Evolutionary conservation across 2,329 filamentous ascomycete species (phyloP).

Genomic region (Pseudonectria foliicola): DNA sequence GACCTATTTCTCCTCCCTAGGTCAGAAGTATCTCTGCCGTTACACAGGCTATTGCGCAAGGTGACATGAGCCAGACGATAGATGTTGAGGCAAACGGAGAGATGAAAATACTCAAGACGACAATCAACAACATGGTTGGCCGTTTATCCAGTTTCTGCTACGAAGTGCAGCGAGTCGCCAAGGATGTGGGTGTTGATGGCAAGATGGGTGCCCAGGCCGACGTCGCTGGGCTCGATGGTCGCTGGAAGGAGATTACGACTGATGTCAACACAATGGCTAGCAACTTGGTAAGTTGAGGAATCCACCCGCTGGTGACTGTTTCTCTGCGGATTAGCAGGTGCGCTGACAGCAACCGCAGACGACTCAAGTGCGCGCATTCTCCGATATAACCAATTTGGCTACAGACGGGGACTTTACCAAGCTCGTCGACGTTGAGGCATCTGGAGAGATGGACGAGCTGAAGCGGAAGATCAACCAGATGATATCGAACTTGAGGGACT

Average conservation of each 20-base stretch:
- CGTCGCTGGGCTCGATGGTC: constrained; percentile 82
- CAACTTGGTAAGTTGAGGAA: constrained; percentile 43
- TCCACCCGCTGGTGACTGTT: background rate
- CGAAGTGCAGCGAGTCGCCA: constrained; percentile 89
- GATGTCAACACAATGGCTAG: constrained; percentile 91
- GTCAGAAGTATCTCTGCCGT: constrained; percentile 90
- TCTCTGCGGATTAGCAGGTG: constrained; percentile 1
- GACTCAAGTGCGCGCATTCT: constrained; percentile 94
- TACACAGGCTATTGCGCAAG: constrained; percentile 89
- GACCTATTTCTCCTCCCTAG: constrained; percentile 29
- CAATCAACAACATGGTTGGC: constrained; percentile 98
- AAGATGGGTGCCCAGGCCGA: constrained; percentile 98
- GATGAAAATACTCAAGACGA: constrained; percentile 88
- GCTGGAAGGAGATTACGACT: constrained; percentile 97
- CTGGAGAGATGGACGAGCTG: constrained; percentile 97
- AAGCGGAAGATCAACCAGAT: constrained; percentile 99
- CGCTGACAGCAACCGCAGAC: constrained; percentile 51
- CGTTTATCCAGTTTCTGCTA: constrained; percentile 92
- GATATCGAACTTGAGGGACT: constrained; percentile 92
- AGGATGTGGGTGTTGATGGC: constrained; percentile 93
- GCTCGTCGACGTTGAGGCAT: constrained; percentile 92
- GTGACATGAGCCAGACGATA: constrained; percentile 93
- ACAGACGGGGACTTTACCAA: constrained; percentile 97
- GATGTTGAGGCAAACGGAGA: constrained; percentile 93
- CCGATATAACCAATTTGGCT: constrained; percentile 95